Evolutionary conservation across 1,284 basidiomycete genomes (phyloP).

Genomic region (Malassezia brasiliensis): DNA sequence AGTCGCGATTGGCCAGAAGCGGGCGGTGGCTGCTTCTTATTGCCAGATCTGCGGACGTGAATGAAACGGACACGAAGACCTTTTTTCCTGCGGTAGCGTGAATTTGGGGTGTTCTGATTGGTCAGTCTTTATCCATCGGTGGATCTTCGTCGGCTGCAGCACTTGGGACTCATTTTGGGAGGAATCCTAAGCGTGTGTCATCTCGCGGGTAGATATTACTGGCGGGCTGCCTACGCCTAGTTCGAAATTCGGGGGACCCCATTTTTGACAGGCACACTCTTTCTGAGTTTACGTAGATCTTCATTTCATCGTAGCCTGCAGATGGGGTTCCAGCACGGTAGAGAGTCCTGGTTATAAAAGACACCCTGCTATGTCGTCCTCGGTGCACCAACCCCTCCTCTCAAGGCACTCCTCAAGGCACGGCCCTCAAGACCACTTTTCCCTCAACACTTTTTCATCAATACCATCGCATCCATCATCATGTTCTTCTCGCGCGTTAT

Average conservation of each 20-base stretch:
- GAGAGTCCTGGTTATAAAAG: neutral
- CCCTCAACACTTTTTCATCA: neutral
- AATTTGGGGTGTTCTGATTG: neutral
- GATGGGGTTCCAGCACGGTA: neutral
- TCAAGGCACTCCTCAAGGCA: constrained; percentile 4
- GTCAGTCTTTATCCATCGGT: too few species aligned
- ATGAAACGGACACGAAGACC: too few species aligned
- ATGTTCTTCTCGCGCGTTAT: constrained; percentile 35
- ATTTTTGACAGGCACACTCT: neutral
- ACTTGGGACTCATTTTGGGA: neutral
- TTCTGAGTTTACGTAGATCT: neutral
- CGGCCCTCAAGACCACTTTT: neutral
- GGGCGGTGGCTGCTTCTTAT: too few species aligned
- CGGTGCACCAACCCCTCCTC: neutral
- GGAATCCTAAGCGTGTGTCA: neutral
- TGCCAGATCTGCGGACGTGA: too few species aligned
- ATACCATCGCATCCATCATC: neutral
- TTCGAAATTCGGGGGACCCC: neutral
- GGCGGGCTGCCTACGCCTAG: neutral
- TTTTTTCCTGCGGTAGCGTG: too few species aligned
- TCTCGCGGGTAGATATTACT: neutral
- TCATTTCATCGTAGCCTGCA: neutral
- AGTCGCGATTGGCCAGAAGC: too few species aligned
- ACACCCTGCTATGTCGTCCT: neutral
- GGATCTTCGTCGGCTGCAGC: too few species aligned